phyloP scores from a whole-genome alignment of 805 yeast species.

The Candida hispaniensis region DNA sequence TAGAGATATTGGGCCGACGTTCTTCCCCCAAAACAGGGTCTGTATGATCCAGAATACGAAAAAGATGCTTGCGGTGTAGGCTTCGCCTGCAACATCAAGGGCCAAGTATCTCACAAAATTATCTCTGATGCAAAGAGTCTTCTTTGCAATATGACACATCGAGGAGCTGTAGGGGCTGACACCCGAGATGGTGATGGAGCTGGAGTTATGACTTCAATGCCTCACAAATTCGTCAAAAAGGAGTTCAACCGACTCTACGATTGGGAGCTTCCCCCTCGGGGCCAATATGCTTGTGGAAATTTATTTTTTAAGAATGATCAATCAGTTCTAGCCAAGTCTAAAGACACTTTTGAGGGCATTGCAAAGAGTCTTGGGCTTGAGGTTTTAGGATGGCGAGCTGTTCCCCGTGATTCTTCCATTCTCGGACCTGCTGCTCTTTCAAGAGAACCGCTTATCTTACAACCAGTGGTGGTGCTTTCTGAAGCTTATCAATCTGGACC shows the following conservation, averaged over 20 bases:
- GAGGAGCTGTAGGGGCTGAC: conserved; percentile 95
- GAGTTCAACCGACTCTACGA: conserved; percentile 68
- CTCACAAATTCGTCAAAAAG: conserved; percentile 74
- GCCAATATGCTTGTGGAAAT: conserved; percentile 93
- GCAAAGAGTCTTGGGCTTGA: conserved; percentile 66
- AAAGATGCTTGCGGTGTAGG: conserved; percentile 99
- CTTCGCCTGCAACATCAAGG: conserved; percentile 89
- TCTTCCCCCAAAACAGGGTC: conserved; percentile 76
- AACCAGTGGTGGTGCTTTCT: conserved; percentile 77
- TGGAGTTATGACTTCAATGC: conserved; percentile 86
- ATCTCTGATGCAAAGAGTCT: conserved; percentile 78
- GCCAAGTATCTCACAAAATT: conserved; percentile 76
- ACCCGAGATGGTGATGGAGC: conserved; percentile 99
- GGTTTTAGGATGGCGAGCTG: conserved; percentile 90
- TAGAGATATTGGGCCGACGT: conserved; percentile 89
- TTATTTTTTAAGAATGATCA: conserved; percentile 81
- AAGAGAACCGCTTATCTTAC: conserved; percentile 83
- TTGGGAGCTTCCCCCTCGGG: conserved; percentile 59
- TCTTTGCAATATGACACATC: conserved; percentile 95
- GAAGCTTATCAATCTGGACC: conserved; percentile 37
- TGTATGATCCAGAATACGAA: conserved; percentile 87
- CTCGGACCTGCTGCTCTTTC: conserved; percentile 91
- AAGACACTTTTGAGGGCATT: conserved; percentile 66
- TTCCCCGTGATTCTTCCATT: conserved; percentile 89
- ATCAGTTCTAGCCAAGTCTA: conserved; percentile 57